These are phyloP conservation scores for Pulveroboletus sp. DNA, from an alignment of 1,284 basidiomycete species.

Conservation along the genomic window DNA sequence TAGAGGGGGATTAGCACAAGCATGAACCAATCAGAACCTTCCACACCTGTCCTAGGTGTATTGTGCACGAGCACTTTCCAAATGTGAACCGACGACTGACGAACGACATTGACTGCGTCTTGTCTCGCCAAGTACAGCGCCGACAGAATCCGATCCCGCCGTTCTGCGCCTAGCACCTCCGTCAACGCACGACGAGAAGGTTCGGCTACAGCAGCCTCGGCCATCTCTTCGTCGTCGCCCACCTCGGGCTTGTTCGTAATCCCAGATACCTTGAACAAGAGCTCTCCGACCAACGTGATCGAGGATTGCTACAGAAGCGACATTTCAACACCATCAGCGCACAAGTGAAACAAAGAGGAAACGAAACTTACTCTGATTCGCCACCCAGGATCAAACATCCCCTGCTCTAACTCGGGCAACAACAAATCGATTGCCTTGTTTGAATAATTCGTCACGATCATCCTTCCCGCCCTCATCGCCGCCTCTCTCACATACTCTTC, in stretches of 20 bases:
- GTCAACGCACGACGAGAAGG: slow-evolving; percentile 83
- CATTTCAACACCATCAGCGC: background rate
- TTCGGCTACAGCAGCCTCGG: slow-evolving; percentile 69
- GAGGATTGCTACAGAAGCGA: slow-evolving; percentile 77
- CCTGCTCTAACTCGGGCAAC: slow-evolving; percentile 91
- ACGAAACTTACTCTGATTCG: slow-evolving; percentile 78
- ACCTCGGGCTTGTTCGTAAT: slow-evolving; percentile 90
- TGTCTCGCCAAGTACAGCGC: slow-evolving; percentile 94
- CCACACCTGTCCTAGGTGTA: slow-evolving; percentile 75
- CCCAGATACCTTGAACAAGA: slow-evolving; percentile 97
- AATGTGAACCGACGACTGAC: slow-evolving; percentile 92
- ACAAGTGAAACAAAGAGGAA: background rate
- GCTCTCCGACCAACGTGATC: slow-evolving; percentile 92
- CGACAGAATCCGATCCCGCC: slow-evolving; percentile 88
- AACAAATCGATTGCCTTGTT: slow-evolving; percentile 91
- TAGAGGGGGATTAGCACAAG: slow-evolving; percentile 24
- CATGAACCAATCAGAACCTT: background rate
- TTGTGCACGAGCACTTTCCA: slow-evolving; percentile 99
- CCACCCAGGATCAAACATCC: slow-evolving; percentile 95
- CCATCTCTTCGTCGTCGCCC: slow-evolving; percentile 77
- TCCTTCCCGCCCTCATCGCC: slow-evolving; percentile 98
- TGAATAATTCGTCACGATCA: slow-evolving; percentile 97
- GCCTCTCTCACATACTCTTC: slow-evolving; percentile 96
- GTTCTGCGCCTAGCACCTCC: slow-evolving; percentile 87
- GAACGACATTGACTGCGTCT: slow-evolving; percentile 88